phyloP scores from a whole-genome alignment of 2,329 filamentous ascomycete genomes.

The Cladosporium phlei region DNA sequence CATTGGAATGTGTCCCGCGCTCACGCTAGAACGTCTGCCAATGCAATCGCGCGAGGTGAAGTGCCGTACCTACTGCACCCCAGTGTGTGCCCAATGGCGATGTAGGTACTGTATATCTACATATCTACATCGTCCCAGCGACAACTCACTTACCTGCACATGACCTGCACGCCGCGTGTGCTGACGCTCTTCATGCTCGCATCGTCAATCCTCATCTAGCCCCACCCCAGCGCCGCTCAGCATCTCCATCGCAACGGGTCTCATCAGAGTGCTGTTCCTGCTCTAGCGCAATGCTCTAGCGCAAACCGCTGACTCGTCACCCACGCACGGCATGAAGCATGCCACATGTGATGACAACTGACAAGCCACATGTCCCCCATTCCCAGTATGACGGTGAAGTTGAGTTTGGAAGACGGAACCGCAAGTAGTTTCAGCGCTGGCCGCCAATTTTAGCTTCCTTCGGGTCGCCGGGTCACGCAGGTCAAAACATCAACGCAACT shows the following conservation, averaged over 20 bases:
- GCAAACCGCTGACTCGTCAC: conserved; percentile 2
- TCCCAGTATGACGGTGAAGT: too few species aligned
- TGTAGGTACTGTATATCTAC: too few species aligned
- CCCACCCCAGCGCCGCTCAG: conserved; percentile 8
- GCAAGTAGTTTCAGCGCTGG: too few species aligned
- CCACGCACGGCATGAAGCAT: too few species aligned
- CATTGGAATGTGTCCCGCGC: neutral
- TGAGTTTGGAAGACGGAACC: neutral
- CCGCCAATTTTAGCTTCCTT: too few species aligned
- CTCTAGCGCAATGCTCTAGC: conserved; percentile 8
- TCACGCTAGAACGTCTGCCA: conserved; percentile 8
- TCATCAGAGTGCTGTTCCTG: conserved; percentile 8
- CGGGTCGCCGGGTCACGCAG: neutral
- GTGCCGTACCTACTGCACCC: too few species aligned
- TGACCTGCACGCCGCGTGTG: neutral
- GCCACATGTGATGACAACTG: too few species aligned
- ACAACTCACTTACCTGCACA: too few species aligned
- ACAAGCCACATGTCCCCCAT: too few species aligned
- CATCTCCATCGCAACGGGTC: conserved; percentile 13
- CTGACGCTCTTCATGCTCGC: neutral
- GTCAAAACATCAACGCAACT: neutral
- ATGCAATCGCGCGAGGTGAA: too few species aligned
- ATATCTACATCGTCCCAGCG: too few species aligned
- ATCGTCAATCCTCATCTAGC: neutral
- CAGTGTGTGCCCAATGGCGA: too few species aligned